Evolutionary conservation across 768 basidiomycete species (phyloP), one percentile per base, ranked within the genome.

Genomic region (Hericium rajendrae): DNA sequence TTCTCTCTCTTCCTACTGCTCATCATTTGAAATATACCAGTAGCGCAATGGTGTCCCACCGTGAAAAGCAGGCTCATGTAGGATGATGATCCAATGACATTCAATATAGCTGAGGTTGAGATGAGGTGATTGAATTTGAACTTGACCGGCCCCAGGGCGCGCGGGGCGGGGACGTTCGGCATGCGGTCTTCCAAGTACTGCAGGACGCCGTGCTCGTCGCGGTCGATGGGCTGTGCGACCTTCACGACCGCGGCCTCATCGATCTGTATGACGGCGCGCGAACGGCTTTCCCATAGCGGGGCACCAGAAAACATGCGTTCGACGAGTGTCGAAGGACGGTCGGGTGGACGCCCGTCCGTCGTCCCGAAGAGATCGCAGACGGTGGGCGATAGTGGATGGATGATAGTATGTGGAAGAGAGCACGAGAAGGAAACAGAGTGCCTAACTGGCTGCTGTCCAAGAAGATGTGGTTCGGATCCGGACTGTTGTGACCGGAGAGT

Each of bases 151-250:
- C 57, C 56, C 16, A 54, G 18, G n/a, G 38, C 32, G 55, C 32
- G 16, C 52, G 57, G 38, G 39, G 46, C 18, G 51, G 1, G 48
- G 3, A 63, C 26, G 9, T 16, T 24, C 15, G 55, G 48, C 1
- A 61, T 26, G 9, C 11, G 28, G 48, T n/a, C 48, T 37, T 58
- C 59, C 51, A 64, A 11, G 24, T 46, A 61, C 13, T 51, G 20
- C 24, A 64, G 50, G 53, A 63, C 13, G 32, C 49, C 54, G 38
- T 57, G 51, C 46, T 61, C 62, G 28, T 60, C 61, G 26, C 55
- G 46, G 22, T 52, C 59, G 38, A 63, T 39, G 28, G 49, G 15
- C 37, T 39, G 62, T 5, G 38, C 55, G 2, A 62, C 48, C 43
- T 63, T 64, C 38, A 55, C 61, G 50, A 61, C 63, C 18, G 58